Base-by-base conservation (phyloP, 305 asterid genomes). In the Lippia alba region DNA sequence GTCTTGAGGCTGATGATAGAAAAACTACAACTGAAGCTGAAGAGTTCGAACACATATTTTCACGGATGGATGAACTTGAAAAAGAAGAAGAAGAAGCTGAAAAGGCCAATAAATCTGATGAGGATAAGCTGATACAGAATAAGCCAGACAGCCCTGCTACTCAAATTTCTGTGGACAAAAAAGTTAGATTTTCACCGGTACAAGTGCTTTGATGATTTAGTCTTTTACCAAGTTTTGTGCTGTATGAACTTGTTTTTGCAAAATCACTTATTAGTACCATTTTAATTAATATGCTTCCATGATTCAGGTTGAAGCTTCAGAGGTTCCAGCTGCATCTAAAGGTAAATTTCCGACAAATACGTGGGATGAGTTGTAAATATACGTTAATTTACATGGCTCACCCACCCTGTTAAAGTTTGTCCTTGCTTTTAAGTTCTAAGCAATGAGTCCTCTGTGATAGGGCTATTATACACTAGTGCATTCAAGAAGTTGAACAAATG, bases 11-110 rank as follows among this genome's bases (percentile, higher is more conserved):
- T 61, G 80, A 71, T 64, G 75, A 62, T 44, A 33, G 66, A 44
- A 74, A 45, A 71, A 73, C 69, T 69, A 61, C 76, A 61, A 69
- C 16, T 51, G 85, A 84, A 64, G 98, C 87, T 74, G 89, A 91
- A 57, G 96, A 91, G 66, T 86, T 76, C 76, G 69, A 51, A 58
- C 92, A 81, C 39, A 85, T 91, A 69, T 70, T 84, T 19, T 54
- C 89, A 63, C 81, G 87, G 62, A 80, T 92, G n/a, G 88, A 73
- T 71, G 89, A 87, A 78, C 92, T 93, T 57, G 97, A 91, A 80
- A 89, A 75, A 73, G 95, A 91, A 75, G 97, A 93, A 79, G 96
- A 85, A 74, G 93, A 81, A 79, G 91, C 93, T 76, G 96, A 81
- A 79, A 77, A 80, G 30, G 86, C 81, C 51, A 14, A 59, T 61